Base-by-base conservation (phyloP, 805 yeast genomes). In the Barnettozyma wickerhamii region DNA sequence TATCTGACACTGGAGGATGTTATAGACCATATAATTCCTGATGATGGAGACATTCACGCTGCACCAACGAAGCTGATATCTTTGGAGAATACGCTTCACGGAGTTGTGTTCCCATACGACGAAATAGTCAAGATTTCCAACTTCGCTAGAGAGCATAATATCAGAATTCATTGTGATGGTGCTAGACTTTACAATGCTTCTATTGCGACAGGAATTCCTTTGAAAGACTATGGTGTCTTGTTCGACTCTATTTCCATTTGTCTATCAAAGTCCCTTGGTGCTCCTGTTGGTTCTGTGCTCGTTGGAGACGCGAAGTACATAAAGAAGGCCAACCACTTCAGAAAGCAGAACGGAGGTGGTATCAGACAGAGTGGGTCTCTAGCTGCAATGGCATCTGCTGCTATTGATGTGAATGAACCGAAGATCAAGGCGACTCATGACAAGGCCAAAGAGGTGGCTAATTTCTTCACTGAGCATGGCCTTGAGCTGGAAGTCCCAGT, bases 111-210 rank as follows among this genome's bases (percentile, higher is more conserved):
- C 61, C 98, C 98, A 7, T 53, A 81, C 33, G 91, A 82, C 26
- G 96, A 90, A 59, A 71, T 90, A 41, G 65, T 66, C 43, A 74
- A 77, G 42, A 90, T 90, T 52, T 73, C 83, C 32, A 71, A 65
- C 31, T 90, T 85, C 72, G 86, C 91, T 48, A 68, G 71, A 39
- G 73, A 65, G 21, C 70, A 80, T 50, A 70, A 68, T 40, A 63
- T 86, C 41, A 72, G 68, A 41, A 61, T 89, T 50, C 97, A 91
- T 56, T 77, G 89, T 53, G 98, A 90, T 60, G 98, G 97, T 47
- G 98, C 97, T n/a, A 75, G 98, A 53, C 65, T 90, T 37, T 89
- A 95, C 90, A 88, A 90, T 56, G 96, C 96, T 7, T 70, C 79
- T 28, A 84, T 74, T 10, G 90, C 74, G 23, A 73, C 87, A 6